phyloP scores from a whole-genome alignment of 805 yeast species.

The Maudiozyma turicensis region DNA sequence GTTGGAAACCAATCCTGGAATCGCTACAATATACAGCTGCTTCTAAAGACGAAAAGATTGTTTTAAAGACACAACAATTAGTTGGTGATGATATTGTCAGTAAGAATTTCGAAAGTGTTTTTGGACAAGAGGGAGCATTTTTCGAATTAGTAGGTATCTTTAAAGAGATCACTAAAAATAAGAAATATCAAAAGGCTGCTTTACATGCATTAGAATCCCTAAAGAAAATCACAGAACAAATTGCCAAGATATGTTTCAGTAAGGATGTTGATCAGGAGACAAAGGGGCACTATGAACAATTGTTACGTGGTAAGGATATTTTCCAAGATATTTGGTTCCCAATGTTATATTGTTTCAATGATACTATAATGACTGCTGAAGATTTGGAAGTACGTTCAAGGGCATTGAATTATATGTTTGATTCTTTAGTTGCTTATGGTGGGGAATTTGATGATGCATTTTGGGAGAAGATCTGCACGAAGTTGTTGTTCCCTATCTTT shows the following conservation, averaged over 20 bases:
- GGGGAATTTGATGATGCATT: constrained; percentile 59
- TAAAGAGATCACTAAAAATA: constrained; percentile 76
- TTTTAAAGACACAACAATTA: constrained; percentile 53
- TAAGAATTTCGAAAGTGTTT: constrained; percentile 52
- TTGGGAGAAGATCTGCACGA: constrained; percentile 75
- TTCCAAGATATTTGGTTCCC: constrained; percentile 74
- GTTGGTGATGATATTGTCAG: constrained; percentile 48
- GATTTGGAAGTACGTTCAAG: constrained; percentile 90
- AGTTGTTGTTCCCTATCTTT: constrained; percentile 84
- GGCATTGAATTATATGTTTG: constrained; percentile 77
- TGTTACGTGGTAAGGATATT: constrained; percentile 31
- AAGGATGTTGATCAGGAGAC: constrained; percentile 2
- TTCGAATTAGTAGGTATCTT: constrained; percentile 62
- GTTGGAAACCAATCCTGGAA: constrained; percentile 86
- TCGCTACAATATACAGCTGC: constrained; percentile 68
- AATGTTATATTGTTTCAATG: constrained; percentile 73
- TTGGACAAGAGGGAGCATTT: constrained; percentile 56
- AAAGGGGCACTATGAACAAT: constrained; percentile 12
- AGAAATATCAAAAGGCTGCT: constrained; percentile 68
- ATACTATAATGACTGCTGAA: constrained; percentile 84
- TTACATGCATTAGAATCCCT: constrained; percentile 73
- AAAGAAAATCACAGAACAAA: constrained; percentile 47
- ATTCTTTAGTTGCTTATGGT: constrained; percentile 71
- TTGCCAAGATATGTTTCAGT: constrained; percentile 38
- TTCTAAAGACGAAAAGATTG: constrained; percentile 44